Percentiles rank a stretch among this genome's conserved stretches.
These are phyloP conservation scores for Sporothrix mexicana DNA, from an alignment of 2,329 filamentous ascomycete species.

Conservation along the genomic window DNA sequence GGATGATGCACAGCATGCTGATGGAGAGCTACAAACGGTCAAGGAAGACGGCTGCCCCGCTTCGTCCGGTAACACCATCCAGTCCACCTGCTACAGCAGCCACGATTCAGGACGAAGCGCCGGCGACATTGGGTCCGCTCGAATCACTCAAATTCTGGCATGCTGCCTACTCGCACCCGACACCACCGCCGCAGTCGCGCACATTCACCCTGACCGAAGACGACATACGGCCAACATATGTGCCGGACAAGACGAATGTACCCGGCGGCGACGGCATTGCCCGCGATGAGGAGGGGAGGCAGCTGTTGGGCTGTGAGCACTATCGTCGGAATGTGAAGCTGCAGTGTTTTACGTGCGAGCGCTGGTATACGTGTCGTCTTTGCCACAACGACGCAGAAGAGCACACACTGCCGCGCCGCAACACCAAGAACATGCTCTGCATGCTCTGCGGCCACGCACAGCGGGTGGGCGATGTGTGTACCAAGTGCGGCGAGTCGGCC, in stretches of 20 bases:
- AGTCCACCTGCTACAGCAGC: constrained; percentile 32
- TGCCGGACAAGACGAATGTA: constrained; percentile 48
- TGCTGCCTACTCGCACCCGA: constrained; percentile 44
- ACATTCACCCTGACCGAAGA: constrained; percentile 61
- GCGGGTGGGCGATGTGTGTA: constrained; percentile 77
- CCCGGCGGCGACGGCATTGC: constrained; percentile 46
- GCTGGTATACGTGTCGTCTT: constrained; percentile 94
- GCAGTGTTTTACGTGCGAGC: constrained; percentile 86
- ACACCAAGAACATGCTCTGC: constrained; percentile 94
- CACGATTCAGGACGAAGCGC: constrained; percentile 47
- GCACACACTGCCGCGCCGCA: constrained; percentile 77
- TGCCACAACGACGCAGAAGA: constrained; percentile 87
- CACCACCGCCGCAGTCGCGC: constrained; percentile 47
- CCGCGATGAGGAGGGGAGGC: constrained; percentile 42
- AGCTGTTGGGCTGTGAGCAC: constrained; percentile 79
- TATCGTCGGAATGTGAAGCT: constrained; percentile 96
- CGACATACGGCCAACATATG: constrained; percentile 72
- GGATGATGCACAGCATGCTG: constrained; percentile 72
- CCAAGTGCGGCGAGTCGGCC: constrained; percentile 74
- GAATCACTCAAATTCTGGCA: constrained; percentile 67
- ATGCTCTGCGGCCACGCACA: constrained; percentile 93
- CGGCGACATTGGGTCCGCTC: constrained; percentile 52
- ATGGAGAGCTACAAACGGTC: constrained; percentile 68
- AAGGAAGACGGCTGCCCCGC: constrained; percentile 39
- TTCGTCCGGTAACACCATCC: constrained; percentile 41